Percentiles rank a stretch among this genome's conserved stretches.
Conservation (phyloP, 2,329 filamentous ascomycete genomes). For the Exophiala phaeomuriformis region DNA sequence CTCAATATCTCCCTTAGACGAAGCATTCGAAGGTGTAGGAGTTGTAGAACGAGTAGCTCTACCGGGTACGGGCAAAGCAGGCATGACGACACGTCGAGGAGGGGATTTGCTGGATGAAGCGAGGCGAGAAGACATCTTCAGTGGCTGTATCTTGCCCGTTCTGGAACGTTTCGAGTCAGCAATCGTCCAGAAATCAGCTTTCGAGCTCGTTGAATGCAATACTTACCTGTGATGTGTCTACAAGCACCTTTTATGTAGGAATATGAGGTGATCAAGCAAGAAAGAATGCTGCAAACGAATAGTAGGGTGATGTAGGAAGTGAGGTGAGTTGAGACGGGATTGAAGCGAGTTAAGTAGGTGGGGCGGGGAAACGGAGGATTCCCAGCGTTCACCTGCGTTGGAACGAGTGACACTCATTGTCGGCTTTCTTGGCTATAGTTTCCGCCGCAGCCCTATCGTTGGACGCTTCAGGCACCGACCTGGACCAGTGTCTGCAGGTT, state of each 20-base stretch:
- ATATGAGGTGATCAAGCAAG: not conserved
- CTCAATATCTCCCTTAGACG: not conserved
- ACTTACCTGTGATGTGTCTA: not conserved
- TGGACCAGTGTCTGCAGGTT: not conserved
- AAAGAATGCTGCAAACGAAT: not conserved
- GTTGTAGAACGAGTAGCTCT: not conserved
- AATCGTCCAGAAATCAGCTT: not conserved
- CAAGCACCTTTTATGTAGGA: not conserved
- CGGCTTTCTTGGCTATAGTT: not conserved
- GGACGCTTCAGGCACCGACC: not conserved
- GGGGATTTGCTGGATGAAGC: conserved; percentile 1
- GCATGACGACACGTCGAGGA: not conserved
- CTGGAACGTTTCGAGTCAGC: not conserved
- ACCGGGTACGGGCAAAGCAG: not conserved
- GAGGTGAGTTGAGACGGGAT: not conserved
- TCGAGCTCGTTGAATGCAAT: not conserved
- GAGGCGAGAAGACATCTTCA: conserved; percentile 6
- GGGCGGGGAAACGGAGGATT: not conserved
- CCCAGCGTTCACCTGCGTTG: not conserved
- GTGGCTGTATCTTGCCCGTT: not conserved
- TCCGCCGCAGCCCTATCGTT: not conserved
- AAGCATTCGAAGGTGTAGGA: not conserved
- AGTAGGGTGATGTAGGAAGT: not conserved
- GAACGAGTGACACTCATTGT: not conserved
- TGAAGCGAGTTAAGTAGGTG: not conserved